Evolutionary conservation across 208 protist genomes (phyloP).

Genomic region (Crithidia acanthocephali): DNA sequence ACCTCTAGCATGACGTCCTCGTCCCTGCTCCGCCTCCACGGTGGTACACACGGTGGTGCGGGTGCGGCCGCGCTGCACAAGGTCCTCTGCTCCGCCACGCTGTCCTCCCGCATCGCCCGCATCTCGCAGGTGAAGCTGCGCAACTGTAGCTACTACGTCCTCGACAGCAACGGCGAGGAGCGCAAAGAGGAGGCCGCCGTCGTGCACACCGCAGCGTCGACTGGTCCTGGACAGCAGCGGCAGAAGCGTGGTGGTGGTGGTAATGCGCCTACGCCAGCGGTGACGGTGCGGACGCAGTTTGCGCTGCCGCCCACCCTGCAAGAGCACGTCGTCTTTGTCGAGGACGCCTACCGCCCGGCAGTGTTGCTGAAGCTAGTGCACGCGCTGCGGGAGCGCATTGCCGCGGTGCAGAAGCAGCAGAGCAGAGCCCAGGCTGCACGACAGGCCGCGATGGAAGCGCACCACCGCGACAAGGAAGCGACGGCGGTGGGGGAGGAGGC

Average conservation of each 20-base stretch:
- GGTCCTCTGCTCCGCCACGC: conserved; percentile 89
- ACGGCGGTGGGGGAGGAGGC: conserved; percentile 8
- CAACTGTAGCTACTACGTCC: conserved; percentile 83
- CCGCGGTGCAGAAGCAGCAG: conserved; percentile 7
- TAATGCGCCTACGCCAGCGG: neutral
- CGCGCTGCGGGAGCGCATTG: conserved; percentile 42
- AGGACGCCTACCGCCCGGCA: conserved; percentile 81
- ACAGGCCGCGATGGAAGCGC: conserved; percentile 23
- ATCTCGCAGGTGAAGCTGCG: conserved; percentile 85
- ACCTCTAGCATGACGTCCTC: neutral
- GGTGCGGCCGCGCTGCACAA: conserved; percentile 56
- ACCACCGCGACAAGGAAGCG: conserved; percentile 23
- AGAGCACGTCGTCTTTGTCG: conserved; percentile 86
- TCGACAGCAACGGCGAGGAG: conserved; percentile 75
- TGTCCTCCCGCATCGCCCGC: conserved; percentile 84
- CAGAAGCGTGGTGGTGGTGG: neutral
- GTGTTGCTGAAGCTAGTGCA: conserved; percentile 86
- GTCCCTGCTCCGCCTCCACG: neutral
- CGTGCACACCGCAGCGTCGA: neutral
- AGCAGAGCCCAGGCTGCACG: conserved; percentile 3
- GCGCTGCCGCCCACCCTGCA: conserved; percentile 84
- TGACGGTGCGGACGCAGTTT: conserved; percentile 63
- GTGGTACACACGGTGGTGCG: neutral
- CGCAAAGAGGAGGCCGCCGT: conserved; percentile 33
- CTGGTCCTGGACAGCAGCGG: neutral